A percentile compares a stretch with the other conserved stretches of the same genome.
These are phyloP conservation scores for Wickerhamomyces sp. DNA, from an alignment of 1,139 yeast species.

Conservation along the genomic window DNA sequence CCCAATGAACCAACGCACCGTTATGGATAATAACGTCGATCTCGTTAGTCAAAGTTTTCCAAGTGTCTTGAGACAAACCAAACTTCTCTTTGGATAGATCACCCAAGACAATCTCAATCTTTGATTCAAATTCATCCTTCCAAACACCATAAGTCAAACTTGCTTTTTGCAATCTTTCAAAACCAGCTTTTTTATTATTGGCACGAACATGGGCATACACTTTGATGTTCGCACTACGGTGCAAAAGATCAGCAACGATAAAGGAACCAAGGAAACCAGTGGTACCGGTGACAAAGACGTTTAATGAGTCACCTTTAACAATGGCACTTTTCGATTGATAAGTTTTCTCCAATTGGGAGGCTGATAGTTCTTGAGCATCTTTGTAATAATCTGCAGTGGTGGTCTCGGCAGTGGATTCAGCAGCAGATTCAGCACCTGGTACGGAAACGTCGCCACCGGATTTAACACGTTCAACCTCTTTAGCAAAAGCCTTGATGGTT, in stretches of 20 bases:
- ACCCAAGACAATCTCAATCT: conserved; percentile 74
- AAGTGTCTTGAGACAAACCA: conserved; percentile 56
- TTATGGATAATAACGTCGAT: conserved; percentile 89
- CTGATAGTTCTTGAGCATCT: conserved; percentile 63
- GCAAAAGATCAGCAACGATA: conserved; percentile 69
- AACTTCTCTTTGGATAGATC: conserved; percentile 68
- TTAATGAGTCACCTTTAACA: conserved; percentile 36
- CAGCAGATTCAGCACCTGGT: conserved; percentile 14
- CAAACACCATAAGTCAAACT: conserved; percentile 84
- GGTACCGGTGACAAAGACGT: conserved; percentile 87
- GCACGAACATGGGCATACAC: conserved; percentile 93
- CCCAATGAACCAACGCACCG: conserved; percentile 99
- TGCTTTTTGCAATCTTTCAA: conserved; percentile 72
- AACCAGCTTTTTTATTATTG: conserved; percentile 55
- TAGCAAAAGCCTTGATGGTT: conserved; percentile 73
- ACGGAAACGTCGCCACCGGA: conserved; percentile 25
- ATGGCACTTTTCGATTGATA: conserved; percentile 35
- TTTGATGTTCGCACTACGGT: conserved; percentile 45
- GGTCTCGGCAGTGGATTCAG: conserved; percentile 11
- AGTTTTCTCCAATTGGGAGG: conserved; percentile 37
- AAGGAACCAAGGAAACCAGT: conserved; percentile 96
- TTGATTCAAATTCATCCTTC: conserved; percentile 55
- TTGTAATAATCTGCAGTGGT: conserved; percentile 54
- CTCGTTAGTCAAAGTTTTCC: conserved; percentile 50
- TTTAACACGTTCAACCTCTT: conserved; percentile 55